phyloP scores from a whole-genome alignment of 2,329 filamentous ascomycete species.

The Cephalotrichum gorgonifer region DNA sequence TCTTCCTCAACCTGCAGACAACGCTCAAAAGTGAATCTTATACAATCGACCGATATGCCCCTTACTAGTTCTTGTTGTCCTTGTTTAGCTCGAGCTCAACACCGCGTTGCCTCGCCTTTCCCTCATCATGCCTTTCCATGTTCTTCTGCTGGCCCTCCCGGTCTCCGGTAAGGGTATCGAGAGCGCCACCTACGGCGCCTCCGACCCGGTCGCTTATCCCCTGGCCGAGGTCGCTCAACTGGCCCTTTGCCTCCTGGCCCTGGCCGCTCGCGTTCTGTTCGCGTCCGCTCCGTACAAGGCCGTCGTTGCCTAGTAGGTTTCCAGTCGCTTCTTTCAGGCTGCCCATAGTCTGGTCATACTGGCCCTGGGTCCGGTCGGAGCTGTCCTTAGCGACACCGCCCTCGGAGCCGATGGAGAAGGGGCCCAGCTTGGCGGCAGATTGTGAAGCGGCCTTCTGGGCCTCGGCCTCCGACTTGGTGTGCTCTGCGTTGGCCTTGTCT shows the following conservation, averaged over 20 bases:
- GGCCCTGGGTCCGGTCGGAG: slow-evolving; percentile 59
- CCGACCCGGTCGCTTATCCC: slow-evolving; percentile 33
- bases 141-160: slow-evolving; percentile 9
- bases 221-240: slow-evolving; percentile 57
- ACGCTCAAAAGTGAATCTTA: too few relatives aligned
- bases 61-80: too few relatives aligned
- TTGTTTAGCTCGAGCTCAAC: slow-evolving; percentile 1
- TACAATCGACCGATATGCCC: too few relatives aligned
- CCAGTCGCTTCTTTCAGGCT: slow-evolving; percentile 75
- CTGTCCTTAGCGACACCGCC: slow-evolving; percentile 65
- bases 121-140: slow-evolving; percentile 2
- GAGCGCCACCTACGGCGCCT: slow-evolving; percentile 60
- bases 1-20: too few relatives aligned
- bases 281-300: slow-evolving; percentile 62
- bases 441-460: slow-evolving; percentile 66
- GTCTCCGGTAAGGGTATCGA: slow-evolving; percentile 66
- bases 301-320: slow-evolving; percentile 61
- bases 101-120: slow-evolving; percentile 4
- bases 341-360: slow-evolving; percentile 85
- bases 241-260: slow-evolving; percentile 71
- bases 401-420: slow-evolving; percentile 26
- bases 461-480: slow-evolving; percentile 54
- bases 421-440: slow-evolving; percentile 36
- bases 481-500: slow-evolving; percentile 40
- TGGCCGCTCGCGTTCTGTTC: slow-evolving; percentile 74